Evolutionary conservation across 768 basidiomycete species (phyloP).

Genomic region (Russula griseocarnosa): DNA sequence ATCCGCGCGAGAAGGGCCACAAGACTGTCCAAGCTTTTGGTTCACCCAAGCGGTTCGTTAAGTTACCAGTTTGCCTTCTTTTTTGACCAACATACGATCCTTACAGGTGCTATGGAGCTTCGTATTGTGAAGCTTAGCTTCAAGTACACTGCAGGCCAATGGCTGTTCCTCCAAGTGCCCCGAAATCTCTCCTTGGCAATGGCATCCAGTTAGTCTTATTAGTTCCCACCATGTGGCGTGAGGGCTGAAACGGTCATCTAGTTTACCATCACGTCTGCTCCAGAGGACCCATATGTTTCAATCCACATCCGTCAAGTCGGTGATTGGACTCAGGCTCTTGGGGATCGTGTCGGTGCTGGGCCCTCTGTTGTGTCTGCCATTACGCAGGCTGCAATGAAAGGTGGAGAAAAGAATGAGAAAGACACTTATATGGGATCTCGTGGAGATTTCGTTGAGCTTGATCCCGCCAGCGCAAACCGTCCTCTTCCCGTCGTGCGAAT

Average conservation of each 20-base stretch:
- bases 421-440: constrained; percentile 45
- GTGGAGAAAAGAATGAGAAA: constrained; percentile 56
- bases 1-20: constrained; percentile 76
- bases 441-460: constrained; percentile 80
- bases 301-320: constrained; percentile 93
- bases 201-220: constrained; percentile 82
- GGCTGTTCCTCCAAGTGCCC: constrained; percentile 90
- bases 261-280: constrained; percentile 95
- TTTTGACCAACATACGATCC: constrained; percentile 11
- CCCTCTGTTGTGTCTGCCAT: constrained; percentile 72
- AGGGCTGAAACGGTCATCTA: constrained; percentile 34
- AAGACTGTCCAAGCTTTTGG: constrained; percentile 75
- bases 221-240: not conserved
- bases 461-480: constrained; percentile 44
- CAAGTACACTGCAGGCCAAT: constrained; percentile 88
- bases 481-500: constrained; percentile 69
- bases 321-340: constrained; percentile 80
- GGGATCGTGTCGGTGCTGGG: constrained; percentile 79
- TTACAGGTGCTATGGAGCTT: constrained; percentile 82
- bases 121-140: constrained; percentile 89
- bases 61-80: not conserved
- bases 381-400: constrained; percentile 76
- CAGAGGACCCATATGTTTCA: constrained; percentile 89
- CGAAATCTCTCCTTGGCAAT: constrained; percentile 77
- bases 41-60: constrained; percentile 77